These are phyloP conservation scores for Przewalskia tangutica DNA, from an alignment of 257 asterid species.

Conservation along the genomic window DNA sequence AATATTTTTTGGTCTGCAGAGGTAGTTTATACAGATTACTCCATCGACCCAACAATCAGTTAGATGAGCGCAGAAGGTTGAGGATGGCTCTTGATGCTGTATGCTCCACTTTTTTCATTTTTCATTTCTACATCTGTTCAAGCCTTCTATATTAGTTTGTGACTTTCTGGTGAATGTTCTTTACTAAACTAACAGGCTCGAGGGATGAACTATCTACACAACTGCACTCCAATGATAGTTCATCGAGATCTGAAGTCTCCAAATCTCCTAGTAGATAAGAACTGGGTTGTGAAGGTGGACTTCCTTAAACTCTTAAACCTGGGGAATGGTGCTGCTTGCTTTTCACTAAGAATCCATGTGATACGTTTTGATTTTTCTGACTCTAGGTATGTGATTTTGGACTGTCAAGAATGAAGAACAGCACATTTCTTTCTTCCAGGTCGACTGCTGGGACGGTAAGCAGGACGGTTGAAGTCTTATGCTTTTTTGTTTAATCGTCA, in stretches of 20 bases:
- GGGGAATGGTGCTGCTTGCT: not conserved
- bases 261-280: conserved; percentile 92
- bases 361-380: conserved; percentile 10
- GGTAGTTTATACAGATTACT: conserved; percentile 90
- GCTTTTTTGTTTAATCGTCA: not conserved
- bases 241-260: conserved; percentile 98
- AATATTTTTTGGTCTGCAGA: conserved; percentile 37
- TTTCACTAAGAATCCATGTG: not conserved
- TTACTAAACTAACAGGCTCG: conserved; percentile 50
- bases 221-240: conserved; percentile 76
- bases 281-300: conserved; percentile 92
- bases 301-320: conserved; percentile 13
- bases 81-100: conserved; percentile 96
- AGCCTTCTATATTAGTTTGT: not conserved
- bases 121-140: not conserved
- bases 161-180: not conserved
- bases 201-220: conserved; percentile 98
- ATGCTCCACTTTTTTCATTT: conserved; percentile 27
- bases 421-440: conserved; percentile 93
- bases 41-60: conserved; percentile 88
- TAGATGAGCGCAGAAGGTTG: conserved; percentile 84
- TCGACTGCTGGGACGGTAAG: conserved; percentile 99
- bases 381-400: conserved; percentile 90
- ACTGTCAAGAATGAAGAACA: conserved; percentile 81
- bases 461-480: not conserved